Percentiles rank a stretch among this genome's conserved stretches.
Evolutionary conservation across 257 asterid species (phyloP).

Genomic region (Scutellaria baicalensis): DNA sequence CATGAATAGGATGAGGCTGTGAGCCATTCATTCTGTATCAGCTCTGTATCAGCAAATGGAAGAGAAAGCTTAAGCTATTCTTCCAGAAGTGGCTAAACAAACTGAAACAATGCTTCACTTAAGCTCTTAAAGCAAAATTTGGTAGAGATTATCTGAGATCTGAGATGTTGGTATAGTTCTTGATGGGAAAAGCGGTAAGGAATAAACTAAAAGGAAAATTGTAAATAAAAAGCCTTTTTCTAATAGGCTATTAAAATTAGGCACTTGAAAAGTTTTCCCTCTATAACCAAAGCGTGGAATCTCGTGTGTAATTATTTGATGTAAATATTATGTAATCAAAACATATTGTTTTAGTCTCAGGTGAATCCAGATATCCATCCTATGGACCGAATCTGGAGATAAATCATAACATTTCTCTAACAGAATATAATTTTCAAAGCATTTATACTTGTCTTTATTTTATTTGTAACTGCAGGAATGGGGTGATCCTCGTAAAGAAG

Average conservation of each 20-base stretch:
- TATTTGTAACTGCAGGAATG: constrained; percentile 67
- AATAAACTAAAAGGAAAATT: neutral
- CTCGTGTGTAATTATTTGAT: neutral
- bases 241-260: neutral
- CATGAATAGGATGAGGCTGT: neutral
- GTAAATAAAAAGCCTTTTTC: neutral
- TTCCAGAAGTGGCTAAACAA: neutral
- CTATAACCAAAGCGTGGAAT: neutral
- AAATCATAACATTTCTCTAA: neutral
- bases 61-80: neutral
- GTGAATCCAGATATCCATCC: neutral
- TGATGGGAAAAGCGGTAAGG: neutral
- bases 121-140: neutral
- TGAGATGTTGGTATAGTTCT: neutral
- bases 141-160: neutral
- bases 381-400: neutral
- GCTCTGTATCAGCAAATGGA: neutral
- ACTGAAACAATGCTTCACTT: neutral
- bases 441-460: constrained; percentile 11
- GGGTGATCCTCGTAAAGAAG: constrained; percentile 97
- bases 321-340: neutral
- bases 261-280: neutral
- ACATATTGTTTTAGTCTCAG: neutral
- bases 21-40: neutral
- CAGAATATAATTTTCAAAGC: neutral